phyloP scores from a whole-genome alignment of 2,329 filamentous ascomycete species.

The Simplicillium sp. region DNA sequence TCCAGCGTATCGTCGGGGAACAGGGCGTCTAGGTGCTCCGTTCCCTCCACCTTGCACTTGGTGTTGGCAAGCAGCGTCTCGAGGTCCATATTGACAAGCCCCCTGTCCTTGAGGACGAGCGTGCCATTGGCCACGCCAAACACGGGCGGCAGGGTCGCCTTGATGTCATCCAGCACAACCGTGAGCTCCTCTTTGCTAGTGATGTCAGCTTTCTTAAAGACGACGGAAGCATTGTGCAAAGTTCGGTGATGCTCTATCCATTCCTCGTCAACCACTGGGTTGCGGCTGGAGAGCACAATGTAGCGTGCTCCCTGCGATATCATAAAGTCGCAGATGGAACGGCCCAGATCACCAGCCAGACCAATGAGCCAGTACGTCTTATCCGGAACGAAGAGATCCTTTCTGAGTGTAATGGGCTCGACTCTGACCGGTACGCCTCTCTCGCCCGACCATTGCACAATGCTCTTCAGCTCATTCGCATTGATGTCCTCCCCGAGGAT shows the following conservation, averaged over 20 bases:
- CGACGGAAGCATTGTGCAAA: slow-evolving; percentile 14
- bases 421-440: slow-evolving; percentile 1
- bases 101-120: slow-evolving; percentile 29
- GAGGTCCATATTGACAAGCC: slow-evolving; percentile 17
- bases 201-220: too few relatives aligned
- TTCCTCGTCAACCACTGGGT: too few relatives aligned
- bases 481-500: too few relatives aligned
- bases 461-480: slow-evolving; percentile 1
- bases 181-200: slow-evolving; percentile 5
- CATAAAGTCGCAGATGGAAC: slow-evolving; percentile 30
- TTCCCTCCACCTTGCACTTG: slow-evolving; percentile 24
- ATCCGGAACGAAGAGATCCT: slow-evolving; percentile 13
- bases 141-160: slow-evolving; percentile 20
- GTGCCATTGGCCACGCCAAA: slow-evolving; percentile 32
- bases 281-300: slow-evolving; percentile 28
- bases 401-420: background rate
- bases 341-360: slow-evolving; percentile 22
- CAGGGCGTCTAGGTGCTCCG: slow-evolving; percentile 17
- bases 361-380: slow-evolving; percentile 24
- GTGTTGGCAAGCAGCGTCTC: slow-evolving; percentile 15
- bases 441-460: too few relatives aligned
- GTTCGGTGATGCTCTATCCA: too few relatives aligned
- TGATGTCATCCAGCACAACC: slow-evolving; percentile 11
- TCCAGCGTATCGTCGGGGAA: slow-evolving; percentile 20
- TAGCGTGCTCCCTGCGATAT: slow-evolving; percentile 23